These are phyloP conservation scores for Strombidium stylifer DNA, from an alignment of 73 alveolate species.

Conservation along the genomic window DNA sequence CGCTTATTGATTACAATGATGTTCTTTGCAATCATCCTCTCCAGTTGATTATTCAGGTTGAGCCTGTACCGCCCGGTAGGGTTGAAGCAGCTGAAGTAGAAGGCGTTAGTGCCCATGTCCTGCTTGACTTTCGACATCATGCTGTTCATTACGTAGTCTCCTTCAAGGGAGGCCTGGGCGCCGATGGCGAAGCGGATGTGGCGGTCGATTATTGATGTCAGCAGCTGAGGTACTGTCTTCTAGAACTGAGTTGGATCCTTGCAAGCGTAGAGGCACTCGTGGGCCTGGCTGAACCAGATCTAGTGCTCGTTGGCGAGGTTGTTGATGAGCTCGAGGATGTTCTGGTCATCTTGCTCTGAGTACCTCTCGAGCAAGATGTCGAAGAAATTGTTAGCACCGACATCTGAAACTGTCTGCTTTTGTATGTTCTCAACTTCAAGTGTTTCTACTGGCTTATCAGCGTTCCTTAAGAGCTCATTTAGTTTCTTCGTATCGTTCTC, in stretches of 20 bases:
- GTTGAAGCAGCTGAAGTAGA: conserved; percentile 30
- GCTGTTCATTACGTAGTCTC: no score
- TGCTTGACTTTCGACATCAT: neutral
- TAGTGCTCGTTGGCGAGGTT: conserved; percentile 26
- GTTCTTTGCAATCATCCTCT: conserved; percentile 35
- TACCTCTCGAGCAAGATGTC: conserved; percentile 7
- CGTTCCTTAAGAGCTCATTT: no score
- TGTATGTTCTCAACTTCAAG: conserved; percentile 1
- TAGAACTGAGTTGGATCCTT: neutral
- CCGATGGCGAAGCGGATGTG: conserved; percentile 18
- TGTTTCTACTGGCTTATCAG: no score
- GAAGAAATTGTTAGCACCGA: neutral
- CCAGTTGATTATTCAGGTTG: conserved; percentile 18
- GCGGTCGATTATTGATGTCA: conserved; percentile 36
- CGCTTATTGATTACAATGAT: conserved; percentile 18
- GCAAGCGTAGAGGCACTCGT: conserved; percentile 19
- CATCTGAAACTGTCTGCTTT: neutral
- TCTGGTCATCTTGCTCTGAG: conserved; percentile 21
- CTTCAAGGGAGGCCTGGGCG: no score
- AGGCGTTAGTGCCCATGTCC: conserved; percentile 15
- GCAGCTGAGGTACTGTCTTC: conserved; percentile 8
- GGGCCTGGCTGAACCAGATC: conserved; percentile 23
- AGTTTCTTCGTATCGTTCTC: no score
- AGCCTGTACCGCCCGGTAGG: conserved; percentile 54
- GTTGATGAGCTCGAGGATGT: conserved; percentile 15